Base-by-base conservation (phyloP, 2,329 filamentous ascomycete genomes). In the Neofusicoccum sp. region DNA sequence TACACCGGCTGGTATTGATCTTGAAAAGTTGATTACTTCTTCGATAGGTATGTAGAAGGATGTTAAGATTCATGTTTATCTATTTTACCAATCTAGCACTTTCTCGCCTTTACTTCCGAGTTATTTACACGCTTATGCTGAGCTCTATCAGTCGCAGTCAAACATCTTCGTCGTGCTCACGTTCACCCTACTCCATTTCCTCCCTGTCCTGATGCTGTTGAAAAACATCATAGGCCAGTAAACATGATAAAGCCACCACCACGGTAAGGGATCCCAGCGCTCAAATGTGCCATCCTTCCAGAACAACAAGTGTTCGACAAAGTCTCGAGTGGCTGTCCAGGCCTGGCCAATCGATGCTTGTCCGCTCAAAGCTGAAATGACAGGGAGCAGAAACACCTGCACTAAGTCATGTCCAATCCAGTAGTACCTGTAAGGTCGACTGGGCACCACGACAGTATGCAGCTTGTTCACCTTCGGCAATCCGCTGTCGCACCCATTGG, bases 401-500 rank as follows among this genome's bases (percentile, higher is more conserved):
- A 87, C 75, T 0, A 90, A 58, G 61, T 90, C 88, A 64, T 90
- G 86, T 0, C 83, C 85, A n/a, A 87, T 69, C 87, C 87, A 90
- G 71, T 88, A 89, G 66, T 80, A 82, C 1, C 59, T 70, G 61
- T 65, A 63, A 1, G 68, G 66, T 6, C 45, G 66, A 62, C 3
- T 69, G 62, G 20, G 70, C 64, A 3, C 58, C 40, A 28, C 51
- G n/a, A 62, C 53, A 8, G 20, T 20, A 20, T 2, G 20, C 20
- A 20, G 20, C 20, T 44, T 24, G n/a, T 12, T 56, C 14, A 3
- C 9, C 12, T 48, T 20, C 6, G 51, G 65, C 16, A 30, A 63
- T 31, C 69, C 71, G 43, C 64, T 71, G 5, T 48, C 5, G 14
- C 4, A 6, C 11, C 45, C 61, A 63, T 58, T 26, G 34, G 36